These are phyloP conservation scores for Penicillium paxilli DNA, from an alignment of 495 filamentous ascomycete species.

Conservation along the genomic window DNA sequence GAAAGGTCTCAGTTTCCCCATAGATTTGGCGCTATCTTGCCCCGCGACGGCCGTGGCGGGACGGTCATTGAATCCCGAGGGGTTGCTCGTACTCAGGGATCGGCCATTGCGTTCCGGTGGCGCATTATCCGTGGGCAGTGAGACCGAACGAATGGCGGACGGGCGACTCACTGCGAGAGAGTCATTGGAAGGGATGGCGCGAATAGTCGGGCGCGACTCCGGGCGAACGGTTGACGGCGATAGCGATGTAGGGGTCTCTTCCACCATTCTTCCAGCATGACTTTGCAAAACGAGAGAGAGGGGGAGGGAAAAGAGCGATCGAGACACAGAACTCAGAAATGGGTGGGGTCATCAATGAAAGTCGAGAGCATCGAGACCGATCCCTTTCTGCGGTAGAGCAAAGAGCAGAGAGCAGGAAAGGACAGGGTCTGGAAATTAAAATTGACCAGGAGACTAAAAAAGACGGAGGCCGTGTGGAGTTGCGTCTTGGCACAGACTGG, in stretches of 20 bases:
- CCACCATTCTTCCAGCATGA: slow-evolving; percentile 47
- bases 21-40: slow-evolving; percentile 9
- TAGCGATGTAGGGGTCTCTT: slow-evolving; percentile 34
- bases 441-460: slow-evolving; percentile 13
- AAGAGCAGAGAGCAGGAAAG: not conserved
- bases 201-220: slow-evolving; percentile 26
- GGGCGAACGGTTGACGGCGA: slow-evolving; percentile 30
- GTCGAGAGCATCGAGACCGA: slow-evolving; percentile 14
- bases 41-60: slow-evolving; percentile 15
- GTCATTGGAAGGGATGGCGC: slow-evolving; percentile 31
- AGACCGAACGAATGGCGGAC: slow-evolving; percentile 30
- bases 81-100: slow-evolving; percentile 27
- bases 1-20: slow-evolving; percentile 13
- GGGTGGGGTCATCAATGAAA: slow-evolving; percentile 11
- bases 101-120: slow-evolving; percentile 27
- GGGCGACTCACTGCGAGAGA: slow-evolving; percentile 24
- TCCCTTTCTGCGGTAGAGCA: slow-evolving; percentile 10
- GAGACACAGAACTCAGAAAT: slow-evolving; percentile 5
- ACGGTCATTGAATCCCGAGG: slow-evolving; percentile 18
- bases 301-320: slow-evolving; percentile 4
- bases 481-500: no score
- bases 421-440: slow-evolving; percentile 25
- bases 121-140: slow-evolving; percentile 27
- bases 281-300: slow-evolving; percentile 20
- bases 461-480: no score